These are phyloP conservation scores for Epichloe typhina DNA, from an alignment of 2,329 filamentous ascomycete genomes.

Conservation along the genomic window DNA sequence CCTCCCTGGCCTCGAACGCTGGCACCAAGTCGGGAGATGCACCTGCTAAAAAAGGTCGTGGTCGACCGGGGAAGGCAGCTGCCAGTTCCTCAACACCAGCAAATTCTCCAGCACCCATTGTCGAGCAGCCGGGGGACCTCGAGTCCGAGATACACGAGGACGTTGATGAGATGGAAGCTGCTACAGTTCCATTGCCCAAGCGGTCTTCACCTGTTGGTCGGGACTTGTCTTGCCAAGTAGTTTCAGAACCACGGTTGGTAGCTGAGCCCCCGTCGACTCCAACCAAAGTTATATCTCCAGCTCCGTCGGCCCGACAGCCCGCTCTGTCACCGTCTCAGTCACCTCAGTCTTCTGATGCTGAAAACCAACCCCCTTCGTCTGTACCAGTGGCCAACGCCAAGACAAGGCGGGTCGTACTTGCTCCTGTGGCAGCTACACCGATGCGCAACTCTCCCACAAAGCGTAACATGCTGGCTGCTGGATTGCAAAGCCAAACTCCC, in stretches of 20 bases:
- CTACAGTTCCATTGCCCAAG: background rate
- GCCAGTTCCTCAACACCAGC: background rate
- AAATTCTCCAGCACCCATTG: background rate
- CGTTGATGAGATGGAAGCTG: background rate
- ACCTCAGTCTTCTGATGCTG: slow-evolving; percentile 65
- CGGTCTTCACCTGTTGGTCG: background rate
- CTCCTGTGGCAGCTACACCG: slow-evolving; percentile 33
- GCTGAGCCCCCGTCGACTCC: slow-evolving; percentile 31
- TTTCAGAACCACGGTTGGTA: slow-evolving; percentile 4
- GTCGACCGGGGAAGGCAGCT: slow-evolving; percentile 15
- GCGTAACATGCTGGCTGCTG: slow-evolving; percentile 38
- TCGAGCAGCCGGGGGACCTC: slow-evolving; percentile 6
- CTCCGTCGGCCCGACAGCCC: slow-evolving; percentile 37
- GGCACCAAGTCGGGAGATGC: slow-evolving; percentile 7
- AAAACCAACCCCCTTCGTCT: slow-evolving; percentile 64
- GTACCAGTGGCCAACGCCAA: slow-evolving; percentile 35
- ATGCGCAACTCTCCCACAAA: slow-evolving; percentile 47
- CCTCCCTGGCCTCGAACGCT: slow-evolving; percentile 13
- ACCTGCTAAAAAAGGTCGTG: slow-evolving; percentile 17
- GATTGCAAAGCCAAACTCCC: slow-evolving; percentile 41
- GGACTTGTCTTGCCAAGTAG: background rate
- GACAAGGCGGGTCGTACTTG: slow-evolving; percentile 34
- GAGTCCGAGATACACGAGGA: slow-evolving; percentile 5
- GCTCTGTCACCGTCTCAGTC: slow-evolving; percentile 51
- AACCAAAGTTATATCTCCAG: slow-evolving; percentile 27